Percentiles rank a stretch among this genome's conserved stretches.
Evolutionary conservation across 306 rosid species (phyloP).

Genomic region (Cicer pinnatifidum): DNA sequence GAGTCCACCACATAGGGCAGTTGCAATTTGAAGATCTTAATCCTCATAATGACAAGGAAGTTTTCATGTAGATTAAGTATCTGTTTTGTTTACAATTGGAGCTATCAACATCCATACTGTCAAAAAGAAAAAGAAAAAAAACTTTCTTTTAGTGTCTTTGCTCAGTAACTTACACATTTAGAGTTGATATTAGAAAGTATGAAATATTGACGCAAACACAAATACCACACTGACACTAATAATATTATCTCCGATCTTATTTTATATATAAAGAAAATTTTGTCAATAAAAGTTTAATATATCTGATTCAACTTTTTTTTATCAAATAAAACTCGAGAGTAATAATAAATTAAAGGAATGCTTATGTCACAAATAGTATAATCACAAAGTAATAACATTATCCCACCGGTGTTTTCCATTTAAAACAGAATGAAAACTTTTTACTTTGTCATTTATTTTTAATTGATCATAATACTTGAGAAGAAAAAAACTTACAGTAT

Average conservation of each 20-base stretch:
- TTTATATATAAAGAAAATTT: too few species aligned
- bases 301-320: too few species aligned
- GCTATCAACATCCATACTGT: conserved; percentile 94
- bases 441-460: neutral
- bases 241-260: too few species aligned
- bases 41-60: conserved; percentile 26
- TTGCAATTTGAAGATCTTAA: conserved; percentile 33
- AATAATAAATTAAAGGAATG: too few species aligned
- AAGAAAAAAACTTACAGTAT: conserved; percentile 65
- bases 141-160: neutral
- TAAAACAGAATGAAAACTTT: too few species aligned
- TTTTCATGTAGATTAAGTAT: conserved; percentile 53
- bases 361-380: too few species aligned
- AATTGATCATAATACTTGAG: neutral
- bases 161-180: neutral
- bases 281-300: too few species aligned
- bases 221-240: too few species aligned
- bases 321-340: too few species aligned
- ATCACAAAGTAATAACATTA: too few species aligned
- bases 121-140: conserved; percentile 18
- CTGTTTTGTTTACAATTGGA: conserved; percentile 67
- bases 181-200: neutral
- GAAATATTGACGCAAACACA: neutral
- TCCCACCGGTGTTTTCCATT: too few species aligned
- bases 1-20: conserved; percentile 32